Percentiles rank a stretch among this genome's conserved stretches.
Conservation (phyloP, 768 basidiomycete genomes). For the Suillus americanus region DNA sequence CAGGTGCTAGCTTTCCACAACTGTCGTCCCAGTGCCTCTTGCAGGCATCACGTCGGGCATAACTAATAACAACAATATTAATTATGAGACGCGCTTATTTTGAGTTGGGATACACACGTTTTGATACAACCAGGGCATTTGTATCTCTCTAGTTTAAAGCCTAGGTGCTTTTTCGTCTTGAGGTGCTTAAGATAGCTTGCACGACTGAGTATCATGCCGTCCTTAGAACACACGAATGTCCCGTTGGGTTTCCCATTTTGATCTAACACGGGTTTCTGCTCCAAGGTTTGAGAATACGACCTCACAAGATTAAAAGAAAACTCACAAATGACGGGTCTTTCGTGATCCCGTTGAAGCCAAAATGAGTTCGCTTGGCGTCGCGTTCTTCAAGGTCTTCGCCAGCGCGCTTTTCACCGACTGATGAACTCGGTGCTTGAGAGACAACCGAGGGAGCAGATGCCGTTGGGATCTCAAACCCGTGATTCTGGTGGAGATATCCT, state of each 20-base stretch:
- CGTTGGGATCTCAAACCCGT: neutral
- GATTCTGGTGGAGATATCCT: neutral
- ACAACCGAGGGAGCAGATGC: neutral
- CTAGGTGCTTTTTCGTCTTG: neutral
- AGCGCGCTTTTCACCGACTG: neutral
- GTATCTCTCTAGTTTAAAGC: neutral
- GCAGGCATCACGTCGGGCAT: neutral
- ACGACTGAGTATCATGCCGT: too few relatives aligned
- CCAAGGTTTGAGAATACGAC: neutral
- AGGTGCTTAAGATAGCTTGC: neutral
- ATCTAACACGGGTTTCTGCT: neutral
- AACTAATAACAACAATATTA: neutral
- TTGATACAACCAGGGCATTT: neutral
- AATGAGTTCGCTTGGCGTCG: neutral
- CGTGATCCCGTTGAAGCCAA: fast-evolving
- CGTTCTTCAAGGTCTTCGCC: neutral
- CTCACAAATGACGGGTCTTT: neutral
- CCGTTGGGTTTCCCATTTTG: neutral
- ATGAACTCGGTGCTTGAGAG: neutral
- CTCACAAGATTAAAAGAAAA: neutral
- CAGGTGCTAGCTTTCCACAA: too few relatives aligned
- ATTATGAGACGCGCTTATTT: neutral
- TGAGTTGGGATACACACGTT: neutral
- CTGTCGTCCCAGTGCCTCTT: neutral
- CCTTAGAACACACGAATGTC: neutral